Evolutionary conservation across 805 yeast species (phyloP).

Genomic region (Pichia thaimueangensis): DNA sequence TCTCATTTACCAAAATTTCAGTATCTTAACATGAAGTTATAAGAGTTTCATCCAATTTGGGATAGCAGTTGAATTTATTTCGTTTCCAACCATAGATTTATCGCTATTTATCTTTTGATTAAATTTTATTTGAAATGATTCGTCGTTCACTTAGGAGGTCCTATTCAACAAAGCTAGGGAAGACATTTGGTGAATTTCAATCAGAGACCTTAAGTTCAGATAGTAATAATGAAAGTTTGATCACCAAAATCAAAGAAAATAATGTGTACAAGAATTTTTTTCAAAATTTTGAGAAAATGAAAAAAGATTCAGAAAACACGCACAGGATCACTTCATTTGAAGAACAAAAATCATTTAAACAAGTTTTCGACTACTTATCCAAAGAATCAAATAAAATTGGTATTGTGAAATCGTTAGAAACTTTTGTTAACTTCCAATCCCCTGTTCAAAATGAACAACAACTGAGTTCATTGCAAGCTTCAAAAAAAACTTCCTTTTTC

Average conservation of each 20-base stretch:
- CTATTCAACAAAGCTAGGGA: conserved; percentile 8
- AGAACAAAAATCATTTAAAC: conserved; percentile 29
- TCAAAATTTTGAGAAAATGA: conserved; percentile 20
- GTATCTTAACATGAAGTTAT: too few relatives aligned
- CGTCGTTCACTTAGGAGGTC: not conserved
- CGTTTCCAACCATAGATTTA: too few relatives aligned
- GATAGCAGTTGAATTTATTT: too few relatives aligned
- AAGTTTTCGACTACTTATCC: conserved; percentile 25
- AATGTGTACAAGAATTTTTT: conserved; percentile 23
- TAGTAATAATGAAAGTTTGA: conserved; percentile 1
- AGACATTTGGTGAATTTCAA: conserved; percentile 16
- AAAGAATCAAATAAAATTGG: conserved; percentile 18
- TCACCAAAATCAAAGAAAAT: conserved; percentile 14
- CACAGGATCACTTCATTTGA: conserved; percentile 25
- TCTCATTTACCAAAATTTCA: too few relatives aligned
- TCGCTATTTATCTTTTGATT: too few relatives aligned
- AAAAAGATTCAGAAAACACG: conserved; percentile 12
- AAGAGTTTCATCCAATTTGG: too few relatives aligned
- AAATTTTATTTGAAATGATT: too few relatives aligned
- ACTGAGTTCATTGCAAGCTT: not conserved
- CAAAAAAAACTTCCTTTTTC: conserved; percentile 7
- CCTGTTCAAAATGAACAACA: conserved; percentile 1
- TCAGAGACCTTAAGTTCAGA: conserved; percentile 3
- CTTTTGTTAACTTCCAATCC: conserved; percentile 19
- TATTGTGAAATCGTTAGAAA: conserved; percentile 22